Percentiles rank a stretch among this genome's conserved stretches.
Evolutionary conservation across 1,284 basidiomycete genomes (phyloP).

Genomic region (Abortiporus biennis): DNA sequence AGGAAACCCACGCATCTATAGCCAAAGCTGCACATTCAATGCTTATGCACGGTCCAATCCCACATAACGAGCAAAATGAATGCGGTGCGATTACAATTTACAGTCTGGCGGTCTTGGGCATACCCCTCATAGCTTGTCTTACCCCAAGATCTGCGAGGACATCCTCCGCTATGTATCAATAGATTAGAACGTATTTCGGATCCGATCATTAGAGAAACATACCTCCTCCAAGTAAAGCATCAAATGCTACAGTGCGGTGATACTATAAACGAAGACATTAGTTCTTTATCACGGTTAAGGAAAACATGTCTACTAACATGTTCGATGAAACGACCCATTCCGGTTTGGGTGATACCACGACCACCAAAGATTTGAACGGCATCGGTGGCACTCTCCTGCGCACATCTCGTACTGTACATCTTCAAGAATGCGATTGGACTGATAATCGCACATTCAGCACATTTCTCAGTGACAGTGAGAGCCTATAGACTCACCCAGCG

Average conservation of each 20-base stretch:
- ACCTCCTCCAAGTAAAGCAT: conserved; percentile 64
- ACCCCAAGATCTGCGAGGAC: conserved; percentile 67
- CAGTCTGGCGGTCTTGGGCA: conserved; percentile 48
- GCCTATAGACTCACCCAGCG: conserved; percentile 18
- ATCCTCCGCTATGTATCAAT: conserved; percentile 44
- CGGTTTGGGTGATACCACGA: conserved; percentile 70
- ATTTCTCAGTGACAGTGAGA: not conserved
- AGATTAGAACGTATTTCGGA: not conserved
- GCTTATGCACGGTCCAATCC: no score
- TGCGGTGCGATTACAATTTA: conserved; percentile 17
- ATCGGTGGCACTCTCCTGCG: conserved; percentile 71
- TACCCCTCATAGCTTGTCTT: conserved; percentile 52
- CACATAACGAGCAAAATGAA: no score
- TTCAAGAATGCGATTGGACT: conserved; percentile 79
- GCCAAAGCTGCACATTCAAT: no score
- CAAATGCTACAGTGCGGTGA: conserved; percentile 63
- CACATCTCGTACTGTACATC: conserved; percentile 60
- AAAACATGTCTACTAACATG: conserved; percentile 38
- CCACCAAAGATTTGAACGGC: conserved; percentile 81
- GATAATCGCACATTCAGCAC: conserved; percentile 4
- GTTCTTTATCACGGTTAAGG: conserved; percentile 3
- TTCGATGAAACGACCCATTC: conserved; percentile 69
- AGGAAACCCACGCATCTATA: no score
- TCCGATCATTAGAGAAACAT: conserved; percentile 16
- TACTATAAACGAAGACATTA: conserved; percentile 35